These are phyloP conservation scores for Phlebopus sp. DNA, from an alignment of 1,284 basidiomycete species.

Conservation along the genomic window DNA sequence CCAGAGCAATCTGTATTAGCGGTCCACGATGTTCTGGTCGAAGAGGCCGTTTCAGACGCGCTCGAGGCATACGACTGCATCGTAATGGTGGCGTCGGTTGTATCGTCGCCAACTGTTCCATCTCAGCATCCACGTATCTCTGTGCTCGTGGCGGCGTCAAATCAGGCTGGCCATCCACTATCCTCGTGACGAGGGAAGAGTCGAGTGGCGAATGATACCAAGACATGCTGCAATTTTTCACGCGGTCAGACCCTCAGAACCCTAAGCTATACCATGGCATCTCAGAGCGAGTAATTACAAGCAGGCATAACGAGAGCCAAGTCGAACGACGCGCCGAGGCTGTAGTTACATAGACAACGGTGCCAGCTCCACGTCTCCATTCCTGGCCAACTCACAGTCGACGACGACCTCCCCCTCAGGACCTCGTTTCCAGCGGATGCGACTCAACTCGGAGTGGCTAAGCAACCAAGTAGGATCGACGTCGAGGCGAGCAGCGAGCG, in stretches of 20 bases:
- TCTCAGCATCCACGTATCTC: conserved; percentile 22
- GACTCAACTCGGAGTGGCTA: too few relatives aligned
- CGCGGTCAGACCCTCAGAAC: conserved; percentile 24
- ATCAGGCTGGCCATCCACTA: conserved; percentile 32
- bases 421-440: too few relatives aligned
- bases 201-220: conserved; percentile 40
- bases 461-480: too few relatives aligned
- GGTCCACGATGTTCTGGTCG: not conserved
- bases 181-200: conserved; percentile 32
- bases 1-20: too few relatives aligned
- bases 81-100: conserved; percentile 29
- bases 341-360: too few relatives aligned
- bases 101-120: conserved; percentile 34
- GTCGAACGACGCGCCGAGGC: too few relatives aligned
- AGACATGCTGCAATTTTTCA: conserved; percentile 37
- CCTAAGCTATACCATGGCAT: conserved; percentile 2
- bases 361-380: too few relatives aligned
- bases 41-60: not conserved
- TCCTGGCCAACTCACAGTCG: too few relatives aligned
- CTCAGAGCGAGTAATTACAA: too few relatives aligned
- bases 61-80: conserved; percentile 4
- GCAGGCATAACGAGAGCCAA: too few relatives aligned
- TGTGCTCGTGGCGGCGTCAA: conserved; percentile 34
- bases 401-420: too few relatives aligned
- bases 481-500: too few relatives aligned